Evolutionary conservation across 2,329 filamentous ascomycete genomes (phyloP).

Genomic region (Scedosporium boydii): DNA sequence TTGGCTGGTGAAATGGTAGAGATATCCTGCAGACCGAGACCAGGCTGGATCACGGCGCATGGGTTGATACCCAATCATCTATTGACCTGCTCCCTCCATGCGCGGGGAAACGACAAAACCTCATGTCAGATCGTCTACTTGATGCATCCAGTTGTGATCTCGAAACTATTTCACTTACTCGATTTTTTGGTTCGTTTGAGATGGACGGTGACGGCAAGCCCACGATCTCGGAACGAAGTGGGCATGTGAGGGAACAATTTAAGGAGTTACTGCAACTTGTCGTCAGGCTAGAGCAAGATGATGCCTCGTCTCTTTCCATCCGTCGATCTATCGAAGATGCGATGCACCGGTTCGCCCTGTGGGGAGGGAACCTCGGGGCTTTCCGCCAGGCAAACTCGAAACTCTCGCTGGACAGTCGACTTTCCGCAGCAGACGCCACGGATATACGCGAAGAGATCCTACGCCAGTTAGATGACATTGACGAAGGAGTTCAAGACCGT

Average conservation of each 20-base stretch:
- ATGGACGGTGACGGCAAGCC: background rate
- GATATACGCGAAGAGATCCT: constrained; percentile 1
- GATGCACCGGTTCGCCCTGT: constrained; percentile 7
- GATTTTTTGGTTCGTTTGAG: background rate
- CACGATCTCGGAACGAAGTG: background rate
- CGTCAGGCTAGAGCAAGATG: too few species aligned
- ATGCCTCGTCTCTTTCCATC: background rate
- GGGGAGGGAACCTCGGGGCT: constrained; percentile 9
- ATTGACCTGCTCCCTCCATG: background rate
- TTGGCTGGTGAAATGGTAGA: too few species aligned
- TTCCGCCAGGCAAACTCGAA: background rate
- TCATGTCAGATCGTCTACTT: too few species aligned
- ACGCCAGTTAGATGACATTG: constrained; percentile 4
- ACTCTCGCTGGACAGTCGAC: constrained; percentile 8
- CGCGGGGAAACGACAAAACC: background rate
- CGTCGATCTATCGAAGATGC: background rate
- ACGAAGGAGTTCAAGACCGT: background rate
- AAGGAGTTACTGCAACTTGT: background rate
- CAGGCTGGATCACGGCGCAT: too few species aligned
- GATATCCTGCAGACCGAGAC: too few species aligned
- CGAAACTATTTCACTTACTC: background rate
- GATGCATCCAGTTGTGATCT: too few species aligned
- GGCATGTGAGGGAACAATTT: background rate
- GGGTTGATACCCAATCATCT: background rate
- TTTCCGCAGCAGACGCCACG: constrained; percentile 2